Evolutionary conservation across 2,329 filamentous ascomycete species (phyloP), one percentile per base, ranked within the genome.

Genomic region (Sclerotinia minor): DNA sequence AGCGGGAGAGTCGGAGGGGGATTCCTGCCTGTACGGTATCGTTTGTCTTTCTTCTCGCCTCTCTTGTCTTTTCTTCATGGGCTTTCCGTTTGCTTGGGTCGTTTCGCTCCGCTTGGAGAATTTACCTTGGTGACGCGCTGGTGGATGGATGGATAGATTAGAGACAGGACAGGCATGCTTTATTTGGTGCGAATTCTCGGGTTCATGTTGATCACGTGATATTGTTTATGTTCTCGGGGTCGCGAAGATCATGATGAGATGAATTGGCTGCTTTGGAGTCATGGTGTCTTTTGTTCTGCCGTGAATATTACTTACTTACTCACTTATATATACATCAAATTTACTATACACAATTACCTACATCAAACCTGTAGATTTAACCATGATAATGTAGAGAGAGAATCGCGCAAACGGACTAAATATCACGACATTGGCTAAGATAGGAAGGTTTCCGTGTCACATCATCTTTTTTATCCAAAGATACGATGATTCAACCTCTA

Each of bases 351-450:
- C 53, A 38, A n/a, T n/a, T 35, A 9, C 7, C 21, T 32, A 21
- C 2, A 26, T 38, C 9, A 15, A 47, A 38, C 55, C 13, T 41
- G 45, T 35, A n/a, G 3, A n/a, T 17, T 49, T 19, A 9, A 32
- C 13, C 38, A 29, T 45, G 3, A 24, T 15, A 35, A n/a, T n/a
- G n/a, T n/a, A n/a, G n/a, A n/a, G n/a, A n/a, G n/a, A n/a, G n/a
- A n/a, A n/a, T 67, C 44, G 65, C 65, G 65, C 54, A 67, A 61
- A 29, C 13, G 4, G 24, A 15, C 35, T 61, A 61, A 61, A 32
- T 67, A 73, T 69, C 70, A 73, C 72, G 71, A 70, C 70, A 73
- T 73, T 66, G 54, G 66, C 68, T 21, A 67, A 70, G 66, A 32
- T 35, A 44, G 71, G 50, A 69, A 71, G 60, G 57, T 68, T 65